Conservation (phyloP, 305 asterid genomes). For the Lippia alba region DNA sequence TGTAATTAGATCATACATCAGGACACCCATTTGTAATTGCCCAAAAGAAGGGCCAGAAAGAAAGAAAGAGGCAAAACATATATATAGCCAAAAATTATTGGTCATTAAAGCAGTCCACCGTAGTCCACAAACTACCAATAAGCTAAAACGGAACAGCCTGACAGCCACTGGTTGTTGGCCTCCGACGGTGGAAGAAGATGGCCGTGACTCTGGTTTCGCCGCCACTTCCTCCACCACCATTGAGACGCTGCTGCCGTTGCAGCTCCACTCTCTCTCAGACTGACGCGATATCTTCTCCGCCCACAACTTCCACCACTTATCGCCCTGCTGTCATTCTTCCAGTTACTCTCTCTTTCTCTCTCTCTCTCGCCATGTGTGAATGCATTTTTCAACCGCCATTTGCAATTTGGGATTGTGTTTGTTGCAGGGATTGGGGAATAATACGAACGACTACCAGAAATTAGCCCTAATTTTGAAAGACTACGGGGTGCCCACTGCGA, state of each 20-base stretch:
- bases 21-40: too few relatives aligned
- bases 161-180: conserved; percentile 18
- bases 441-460: conserved; percentile 74
- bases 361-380: not conserved
- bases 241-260: conserved; percentile 47
- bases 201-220: conserved; percentile 51
- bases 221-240: conserved; percentile 40
- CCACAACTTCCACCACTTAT: conserved; percentile 47
- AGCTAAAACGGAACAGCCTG: too few relatives aligned
- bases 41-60: too few relatives aligned
- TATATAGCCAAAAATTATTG: not conserved
- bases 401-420: conserved; percentile 8
- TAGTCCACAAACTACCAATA: conserved; percentile 36
- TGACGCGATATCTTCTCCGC: conserved; percentile 38
- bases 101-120: conserved; percentile 23
- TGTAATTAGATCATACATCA: too few relatives aligned
- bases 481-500: conserved; percentile 79
- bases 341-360: conserved; percentile 40
- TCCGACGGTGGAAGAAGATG: conserved; percentile 51
- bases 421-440: conserved; percentile 89
- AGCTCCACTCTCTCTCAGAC: conserved; percentile 49
- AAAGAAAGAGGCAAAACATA: conserved; percentile 6
- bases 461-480: conserved; percentile 66
- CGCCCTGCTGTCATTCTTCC: conserved; percentile 98
- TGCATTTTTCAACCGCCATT: not conserved